Conservation (phyloP, 306 rosid species). For the Oxytropis ochrocephala region DNA sequence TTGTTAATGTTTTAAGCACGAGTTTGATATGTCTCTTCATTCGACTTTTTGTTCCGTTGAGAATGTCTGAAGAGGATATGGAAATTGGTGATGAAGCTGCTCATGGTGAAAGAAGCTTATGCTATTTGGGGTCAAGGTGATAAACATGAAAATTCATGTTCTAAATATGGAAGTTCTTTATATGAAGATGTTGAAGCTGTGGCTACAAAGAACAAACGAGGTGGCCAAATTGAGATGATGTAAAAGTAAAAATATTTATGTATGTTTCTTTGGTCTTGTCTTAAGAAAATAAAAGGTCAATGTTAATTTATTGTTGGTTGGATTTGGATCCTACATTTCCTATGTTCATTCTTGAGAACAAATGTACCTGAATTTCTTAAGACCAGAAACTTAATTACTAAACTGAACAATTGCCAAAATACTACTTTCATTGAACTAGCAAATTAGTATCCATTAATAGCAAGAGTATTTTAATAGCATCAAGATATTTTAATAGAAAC, state of each 20-base stretch:
- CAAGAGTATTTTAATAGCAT: no score
- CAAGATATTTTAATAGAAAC: no score
- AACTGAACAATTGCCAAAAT: no score
- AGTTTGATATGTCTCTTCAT: conserved; percentile 39
- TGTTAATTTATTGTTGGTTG: not conserved
- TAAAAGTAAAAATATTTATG: not conserved
- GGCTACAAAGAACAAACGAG: conserved; percentile 14
- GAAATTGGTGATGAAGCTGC: conserved; percentile 53
- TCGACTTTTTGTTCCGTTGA: conserved; percentile 18
- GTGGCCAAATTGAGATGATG: conserved; percentile 30
- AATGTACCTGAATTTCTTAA: no score
- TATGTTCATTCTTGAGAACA: conserved; percentile 8
- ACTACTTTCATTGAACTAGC: no score
- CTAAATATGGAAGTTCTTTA: conserved; percentile 33
- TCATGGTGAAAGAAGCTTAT: conserved; percentile 53
- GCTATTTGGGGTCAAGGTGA: conserved; percentile 56
- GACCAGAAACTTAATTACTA: no score
- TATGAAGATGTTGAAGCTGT: conserved; percentile 38
- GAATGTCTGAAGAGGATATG: conserved; percentile 53
- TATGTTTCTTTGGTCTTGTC: not conserved
- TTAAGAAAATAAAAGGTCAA: not conserved
- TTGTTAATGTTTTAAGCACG: conserved; percentile 28
- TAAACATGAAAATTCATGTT: conserved; percentile 31
- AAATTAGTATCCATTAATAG: no score
- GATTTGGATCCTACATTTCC: no score